These are phyloP conservation scores for Aspergillus niger DNA, from an alignment of 2,329 filamentous ascomycete species.

Conservation along the genomic window DNA sequence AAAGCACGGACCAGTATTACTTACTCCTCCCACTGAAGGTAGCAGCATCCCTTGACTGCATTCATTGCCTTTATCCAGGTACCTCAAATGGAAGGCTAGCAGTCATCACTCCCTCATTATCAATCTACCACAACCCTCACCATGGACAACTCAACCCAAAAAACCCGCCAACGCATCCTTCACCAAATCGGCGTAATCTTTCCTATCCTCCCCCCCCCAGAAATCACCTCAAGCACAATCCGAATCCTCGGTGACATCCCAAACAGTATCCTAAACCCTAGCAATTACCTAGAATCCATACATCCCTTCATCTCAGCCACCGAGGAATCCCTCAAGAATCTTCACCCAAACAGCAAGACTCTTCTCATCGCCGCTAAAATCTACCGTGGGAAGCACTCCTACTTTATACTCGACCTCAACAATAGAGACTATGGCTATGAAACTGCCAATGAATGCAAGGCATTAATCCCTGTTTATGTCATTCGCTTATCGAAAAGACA, in stretches of 20 bases:
- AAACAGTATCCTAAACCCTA: conserved; percentile 8
- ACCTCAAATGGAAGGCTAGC: too few species aligned
- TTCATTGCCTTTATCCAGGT: too few species aligned
- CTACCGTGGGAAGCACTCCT: conserved; percentile 10
- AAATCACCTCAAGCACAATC: background rate
- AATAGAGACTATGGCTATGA: conserved; percentile 18
- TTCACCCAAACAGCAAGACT: conserved; percentile 5
- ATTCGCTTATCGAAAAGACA: conserved; percentile 12
- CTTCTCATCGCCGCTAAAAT: conserved; percentile 16
- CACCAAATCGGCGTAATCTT: background rate
- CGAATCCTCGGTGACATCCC: conserved; percentile 19
- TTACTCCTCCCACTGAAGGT: too few species aligned
- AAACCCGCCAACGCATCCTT: background rate
- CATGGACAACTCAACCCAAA: background rate
- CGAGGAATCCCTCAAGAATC: background rate
- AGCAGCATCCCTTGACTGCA: too few species aligned
- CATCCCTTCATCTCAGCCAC: conserved; percentile 12
- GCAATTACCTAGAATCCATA: conserved; percentile 15
- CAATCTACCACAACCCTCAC: background rate
- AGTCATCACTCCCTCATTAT: too few species aligned
- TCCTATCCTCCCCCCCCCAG: background rate
- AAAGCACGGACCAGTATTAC: too few species aligned
- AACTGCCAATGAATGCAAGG: conserved; percentile 16
- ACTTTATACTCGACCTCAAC: conserved; percentile 20
- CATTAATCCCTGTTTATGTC: conserved; percentile 15